Base-by-base conservation (phyloP, 352 stramenopile species). In the Phytophthora europaea region DNA sequence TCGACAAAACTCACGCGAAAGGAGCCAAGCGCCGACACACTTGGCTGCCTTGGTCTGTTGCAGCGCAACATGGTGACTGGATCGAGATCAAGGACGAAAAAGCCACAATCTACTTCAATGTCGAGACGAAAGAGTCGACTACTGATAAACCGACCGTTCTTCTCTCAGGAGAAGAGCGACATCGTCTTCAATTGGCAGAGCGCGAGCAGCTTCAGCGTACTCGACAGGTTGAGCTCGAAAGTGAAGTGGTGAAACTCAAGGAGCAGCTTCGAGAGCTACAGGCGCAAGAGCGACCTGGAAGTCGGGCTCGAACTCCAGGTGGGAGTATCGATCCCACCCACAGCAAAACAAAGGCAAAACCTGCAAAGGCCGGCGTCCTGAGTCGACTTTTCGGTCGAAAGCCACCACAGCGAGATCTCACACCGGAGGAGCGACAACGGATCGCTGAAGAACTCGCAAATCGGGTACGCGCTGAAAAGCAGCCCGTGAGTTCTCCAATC, bases 111-210 rank as follows among this genome's bases (percentile, higher is more conserved):
- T 94, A 79, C 58, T 94, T 88, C 76, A 94, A 94, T 55, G 82
- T 94, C 48, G 81, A 93, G 61, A 94, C 85, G 9, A 94, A 96
- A 61, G 88, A 93, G 47, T 92, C 84, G 6, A 90, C 82, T 2
- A 79, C 76, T 7, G 80, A 78, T 7, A 70, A 84, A 38, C 88
- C 86, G 0, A 82, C 81, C 18, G 77, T 85, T 9, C 57, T 94
- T 48, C 77, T 91, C 36, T 69, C 70, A 10, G 88, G 84, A 8
- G 73, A 85, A 33, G 82, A 94, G 52, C 74, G 88, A 16, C 85
- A 93, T 55, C 83, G 79, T 15, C 52, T 89, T 10, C 65, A 82
- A 34, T 74, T 93, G 28, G 70, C 73, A n/a, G 82, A 93, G 63
- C 83, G 78, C 8, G 78, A 92, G 40, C 77, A 88, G 15, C 73